Base-by-base conservation (phyloP, 768 basidiomycete species). In the Harrya chromipes region DNA sequence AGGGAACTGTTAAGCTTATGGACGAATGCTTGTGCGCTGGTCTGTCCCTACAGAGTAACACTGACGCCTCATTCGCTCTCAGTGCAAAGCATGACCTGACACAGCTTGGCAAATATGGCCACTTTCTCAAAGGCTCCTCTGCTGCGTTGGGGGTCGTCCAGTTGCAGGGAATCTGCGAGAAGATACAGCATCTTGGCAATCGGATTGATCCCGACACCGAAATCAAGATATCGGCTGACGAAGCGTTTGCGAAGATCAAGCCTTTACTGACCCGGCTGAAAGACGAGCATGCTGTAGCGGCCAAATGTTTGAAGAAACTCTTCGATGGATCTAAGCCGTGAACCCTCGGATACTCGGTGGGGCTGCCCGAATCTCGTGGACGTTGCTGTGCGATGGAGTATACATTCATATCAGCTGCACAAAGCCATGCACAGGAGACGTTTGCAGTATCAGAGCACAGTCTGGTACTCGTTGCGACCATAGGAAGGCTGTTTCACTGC, bases 41-140 rank as follows among this genome's bases (percentile, higher is more conserved):
- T 41, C 46, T 47, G 46, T 46, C 57, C n/a, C 43, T 50, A 6
- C 49, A 47, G 47, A 16, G 49, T 55, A 36, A 47, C 24, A 13
- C 42, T 44, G 40, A 55, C 39, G 50, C 51, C 56, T 57, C 45
- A 65, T 40, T 33, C 40, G 26, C 29, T 29, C 17, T 42, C 66
- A 91, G 89, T 53, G 59, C 60, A 34, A 66, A 60, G 20, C 78
- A 83, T 54, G 78, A 94, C 56, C 79, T 95, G 10, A 56, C 61
- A 10, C 65, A 78, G 47, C 80, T 99, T 16, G 86, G 89, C 3
- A 70, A 73, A 16, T 76, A 87, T 10, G 97, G 94, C 0, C 95
- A 99, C 70, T 99, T 90, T 72, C 83, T 98, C 64, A 99, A 98
- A 70, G 95, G 95, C 40, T 97, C 94, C 3, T 95, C 94, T 12